Conservation (phyloP, 2,329 filamentous ascomycete species). For the Diaporthe sp. region DNA sequence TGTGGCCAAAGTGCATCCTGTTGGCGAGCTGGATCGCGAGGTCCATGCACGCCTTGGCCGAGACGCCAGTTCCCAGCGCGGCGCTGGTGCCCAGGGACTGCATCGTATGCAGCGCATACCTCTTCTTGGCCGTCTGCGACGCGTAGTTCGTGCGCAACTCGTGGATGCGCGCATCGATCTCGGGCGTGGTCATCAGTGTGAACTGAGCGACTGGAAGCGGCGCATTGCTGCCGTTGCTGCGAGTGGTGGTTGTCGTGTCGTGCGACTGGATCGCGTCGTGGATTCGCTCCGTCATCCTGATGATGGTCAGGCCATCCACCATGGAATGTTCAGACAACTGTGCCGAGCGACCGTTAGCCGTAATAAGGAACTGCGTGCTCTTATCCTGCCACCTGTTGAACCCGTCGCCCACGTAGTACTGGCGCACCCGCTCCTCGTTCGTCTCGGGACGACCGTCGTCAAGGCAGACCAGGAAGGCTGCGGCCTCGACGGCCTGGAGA, state of each 20-base stretch:
- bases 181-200: constrained; percentile 27
- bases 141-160: constrained; percentile 31
- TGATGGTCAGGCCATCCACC: constrained; percentile 41
- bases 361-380: constrained; percentile 43
- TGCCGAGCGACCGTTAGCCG: constrained; percentile 43
- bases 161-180: constrained; percentile 40
- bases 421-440: constrained; percentile 35
- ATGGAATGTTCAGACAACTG: constrained; percentile 43
- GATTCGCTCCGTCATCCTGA: constrained; percentile 34
- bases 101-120: constrained; percentile 36
- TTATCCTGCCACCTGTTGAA: constrained; percentile 48
- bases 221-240: neutral
- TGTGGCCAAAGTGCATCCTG: constrained; percentile 42
- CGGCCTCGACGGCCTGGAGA: constrained; percentile 42
- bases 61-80: constrained; percentile 21
- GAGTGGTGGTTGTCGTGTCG: neutral
- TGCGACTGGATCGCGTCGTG: constrained; percentile 38
- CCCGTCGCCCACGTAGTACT: constrained; percentile 41
- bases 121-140: constrained; percentile 16
- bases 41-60: constrained; percentile 41
- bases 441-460: constrained; percentile 43
- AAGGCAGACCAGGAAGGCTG: constrained; percentile 44
- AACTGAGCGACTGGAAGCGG: neutral
- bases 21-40: constrained; percentile 42
- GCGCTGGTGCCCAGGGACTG: constrained; percentile 35